These are phyloP conservation scores for Amaranthus palmeri DNA, from an alignment of 148 eudicot genomes.

Conservation along the genomic window DNA sequence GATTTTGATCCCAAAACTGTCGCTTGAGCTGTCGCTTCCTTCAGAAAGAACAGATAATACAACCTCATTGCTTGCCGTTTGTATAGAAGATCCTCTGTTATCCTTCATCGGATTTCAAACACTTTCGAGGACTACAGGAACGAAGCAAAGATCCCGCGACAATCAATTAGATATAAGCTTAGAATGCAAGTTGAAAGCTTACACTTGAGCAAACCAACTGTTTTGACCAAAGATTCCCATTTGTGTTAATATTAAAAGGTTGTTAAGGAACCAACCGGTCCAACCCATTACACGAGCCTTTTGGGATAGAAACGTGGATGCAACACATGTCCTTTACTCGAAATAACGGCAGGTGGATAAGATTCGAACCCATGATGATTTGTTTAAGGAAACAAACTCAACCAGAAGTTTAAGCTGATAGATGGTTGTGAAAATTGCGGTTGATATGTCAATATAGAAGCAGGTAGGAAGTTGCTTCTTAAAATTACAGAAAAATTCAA, in stretches of 20 bases:
- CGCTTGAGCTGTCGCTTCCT: not conserved
- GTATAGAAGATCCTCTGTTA: not conserved
- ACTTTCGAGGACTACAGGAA: too few relatives aligned
- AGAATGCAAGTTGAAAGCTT: not conserved
- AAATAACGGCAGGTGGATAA: too few relatives aligned
- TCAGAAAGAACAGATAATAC: conserved; percentile 23
- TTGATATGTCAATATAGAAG: not conserved
- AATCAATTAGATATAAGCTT: not conserved
- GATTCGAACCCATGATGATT: too few relatives aligned
- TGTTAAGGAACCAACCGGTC: too few relatives aligned
- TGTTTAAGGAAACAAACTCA: too few relatives aligned
- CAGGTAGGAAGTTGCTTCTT: not conserved
- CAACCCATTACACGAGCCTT: too few relatives aligned
- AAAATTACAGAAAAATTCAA: not conserved
- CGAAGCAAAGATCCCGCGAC: not conserved
- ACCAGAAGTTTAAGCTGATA: too few relatives aligned
- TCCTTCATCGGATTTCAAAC: not conserved
- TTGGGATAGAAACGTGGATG: too few relatives aligned
- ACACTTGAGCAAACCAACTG: too few relatives aligned
- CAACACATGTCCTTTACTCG: too few relatives aligned
- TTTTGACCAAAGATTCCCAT: not conserved
- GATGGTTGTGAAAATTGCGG: not conserved
- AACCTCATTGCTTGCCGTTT: conserved; percentile 5
- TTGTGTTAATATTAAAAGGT: not conserved
- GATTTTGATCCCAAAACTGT: conserved; percentile 14